Percentiles rank a stretch among this genome's conserved stretches.
These are phyloP conservation scores for Paralagenidium karlingii DNA, from an alignment of 352 stramenopile genomes.

Conservation along the genomic window DNA sequence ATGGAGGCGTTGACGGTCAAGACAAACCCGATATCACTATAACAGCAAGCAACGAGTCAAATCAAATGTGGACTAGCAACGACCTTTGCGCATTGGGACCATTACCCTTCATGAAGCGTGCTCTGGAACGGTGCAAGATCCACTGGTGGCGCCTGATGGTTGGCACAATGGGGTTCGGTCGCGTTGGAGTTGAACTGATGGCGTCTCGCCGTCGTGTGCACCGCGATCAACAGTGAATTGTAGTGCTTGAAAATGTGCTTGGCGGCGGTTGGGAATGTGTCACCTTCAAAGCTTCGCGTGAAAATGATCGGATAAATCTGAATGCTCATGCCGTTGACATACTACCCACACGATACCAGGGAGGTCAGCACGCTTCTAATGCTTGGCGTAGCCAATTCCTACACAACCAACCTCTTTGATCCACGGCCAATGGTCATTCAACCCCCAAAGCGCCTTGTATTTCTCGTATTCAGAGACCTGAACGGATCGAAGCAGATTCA, in stretches of 20 bases:
- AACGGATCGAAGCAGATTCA: constrained; percentile 52
- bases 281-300: constrained; percentile 29
- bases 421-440: constrained; percentile 24
- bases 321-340: constrained; percentile 52
- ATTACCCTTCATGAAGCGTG: constrained; percentile 39
- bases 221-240: constrained; percentile 19
- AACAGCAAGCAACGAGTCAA: not conserved
- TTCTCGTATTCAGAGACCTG: constrained; percentile 23
- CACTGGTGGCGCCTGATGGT: not conserved
- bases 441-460: too few species aligned
- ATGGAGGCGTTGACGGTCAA: constrained; percentile 30
- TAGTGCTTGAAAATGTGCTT: constrained; percentile 46
- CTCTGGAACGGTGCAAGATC: constrained; percentile 25
- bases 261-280: constrained; percentile 37
- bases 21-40: constrained; percentile 54
- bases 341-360: constrained; percentile 28
- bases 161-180: constrained; percentile 4
- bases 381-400: too few species aligned
- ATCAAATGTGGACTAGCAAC: too few species aligned
- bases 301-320: constrained; percentile 59
- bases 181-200: not conserved
- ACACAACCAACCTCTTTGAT: constrained; percentile 34
- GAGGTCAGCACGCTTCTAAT: too few species aligned
- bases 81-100: too few species aligned
- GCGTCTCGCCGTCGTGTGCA: constrained; percentile 4